phyloP scores from a whole-genome alignment of 371 early-diverging fungal genomes.

The Mucor piriformis region DNA sequence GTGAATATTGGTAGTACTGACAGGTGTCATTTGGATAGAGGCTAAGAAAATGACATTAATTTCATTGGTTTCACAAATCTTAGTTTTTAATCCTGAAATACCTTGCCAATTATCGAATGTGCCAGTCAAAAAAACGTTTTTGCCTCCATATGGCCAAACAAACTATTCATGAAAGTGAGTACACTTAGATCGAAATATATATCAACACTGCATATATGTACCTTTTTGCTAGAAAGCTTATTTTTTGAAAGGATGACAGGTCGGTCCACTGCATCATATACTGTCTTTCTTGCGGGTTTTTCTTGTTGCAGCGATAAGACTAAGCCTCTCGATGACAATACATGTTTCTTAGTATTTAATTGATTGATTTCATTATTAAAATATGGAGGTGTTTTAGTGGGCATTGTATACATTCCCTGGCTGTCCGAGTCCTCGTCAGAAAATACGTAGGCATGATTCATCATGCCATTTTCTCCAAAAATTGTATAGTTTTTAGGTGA shows the following conservation, averaged over 20 bases:
- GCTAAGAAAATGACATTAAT: neutral
- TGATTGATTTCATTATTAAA: neutral
- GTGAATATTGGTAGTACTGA: neutral
- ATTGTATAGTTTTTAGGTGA: neutral
- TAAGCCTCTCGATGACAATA: too few relatives aligned
- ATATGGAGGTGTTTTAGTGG: neutral
- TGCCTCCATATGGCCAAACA: slow-evolving; percentile 52
- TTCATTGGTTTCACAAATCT: slow-evolving; percentile 8
- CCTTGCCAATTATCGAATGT: slow-evolving; percentile 57
- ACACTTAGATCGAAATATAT: too few relatives aligned
- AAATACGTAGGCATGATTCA: neutral
- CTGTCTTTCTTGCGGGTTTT: neutral
- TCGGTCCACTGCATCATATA: neutral
- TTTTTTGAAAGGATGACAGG: neutral
- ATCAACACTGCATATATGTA: neutral
- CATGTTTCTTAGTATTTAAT: neutral
- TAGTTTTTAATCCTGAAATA: slow-evolving; percentile 20
- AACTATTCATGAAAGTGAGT: slow-evolving; percentile 25
- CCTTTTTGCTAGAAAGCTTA: neutral
- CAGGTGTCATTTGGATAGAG: slow-evolving; percentile 13
- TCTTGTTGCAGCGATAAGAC: too few relatives aligned
- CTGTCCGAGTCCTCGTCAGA: neutral
- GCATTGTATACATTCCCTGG: neutral
- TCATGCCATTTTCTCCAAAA: slow-evolving; percentile 1
- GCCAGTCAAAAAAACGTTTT: slow-evolving; percentile 50